Conservation (phyloP, 257 asterid species). For the Nicotiana otophora region DNA sequence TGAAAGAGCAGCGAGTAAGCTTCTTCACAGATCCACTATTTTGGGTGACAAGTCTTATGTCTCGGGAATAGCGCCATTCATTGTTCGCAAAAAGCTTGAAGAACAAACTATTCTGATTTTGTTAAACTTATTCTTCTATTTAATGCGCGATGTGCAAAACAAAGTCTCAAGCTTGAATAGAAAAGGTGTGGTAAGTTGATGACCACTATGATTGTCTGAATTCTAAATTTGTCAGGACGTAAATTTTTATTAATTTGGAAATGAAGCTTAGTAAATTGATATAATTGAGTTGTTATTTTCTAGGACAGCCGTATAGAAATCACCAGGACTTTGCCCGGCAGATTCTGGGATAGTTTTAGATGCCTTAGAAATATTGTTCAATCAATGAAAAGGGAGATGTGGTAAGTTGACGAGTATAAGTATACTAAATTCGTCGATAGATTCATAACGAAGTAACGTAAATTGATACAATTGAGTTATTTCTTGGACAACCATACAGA, state of each 20-base stretch:
- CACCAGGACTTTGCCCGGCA: neutral
- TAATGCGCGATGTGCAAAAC: neutral
- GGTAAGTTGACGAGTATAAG: neutral
- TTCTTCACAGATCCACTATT: neutral
- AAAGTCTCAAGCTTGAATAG: neutral
- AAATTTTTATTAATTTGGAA: neutral
- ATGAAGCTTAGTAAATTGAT: neutral
- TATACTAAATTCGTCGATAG: no score
- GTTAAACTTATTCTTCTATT: neutral
- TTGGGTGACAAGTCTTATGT: slow-evolving; percentile 2
- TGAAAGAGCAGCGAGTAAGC: neutral
- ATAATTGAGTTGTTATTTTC: neutral
- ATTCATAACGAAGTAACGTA: neutral
- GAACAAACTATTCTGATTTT: neutral
- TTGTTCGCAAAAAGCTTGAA: neutral
- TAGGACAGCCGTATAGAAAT: neutral
- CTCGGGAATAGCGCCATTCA: neutral
- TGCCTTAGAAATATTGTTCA: no score
- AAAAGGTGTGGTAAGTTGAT: neutral
- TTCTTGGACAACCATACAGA: no score
- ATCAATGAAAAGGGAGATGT: neutral
- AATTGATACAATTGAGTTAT: neutral
- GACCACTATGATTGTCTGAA: neutral
- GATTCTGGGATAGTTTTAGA: neutral
- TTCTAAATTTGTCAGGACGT: neutral